Evolutionary conservation across 371 early-diverging fungal species (phyloP), one percentile per base, ranked within the genome.

Genomic region (Mortierella sp.): DNA sequence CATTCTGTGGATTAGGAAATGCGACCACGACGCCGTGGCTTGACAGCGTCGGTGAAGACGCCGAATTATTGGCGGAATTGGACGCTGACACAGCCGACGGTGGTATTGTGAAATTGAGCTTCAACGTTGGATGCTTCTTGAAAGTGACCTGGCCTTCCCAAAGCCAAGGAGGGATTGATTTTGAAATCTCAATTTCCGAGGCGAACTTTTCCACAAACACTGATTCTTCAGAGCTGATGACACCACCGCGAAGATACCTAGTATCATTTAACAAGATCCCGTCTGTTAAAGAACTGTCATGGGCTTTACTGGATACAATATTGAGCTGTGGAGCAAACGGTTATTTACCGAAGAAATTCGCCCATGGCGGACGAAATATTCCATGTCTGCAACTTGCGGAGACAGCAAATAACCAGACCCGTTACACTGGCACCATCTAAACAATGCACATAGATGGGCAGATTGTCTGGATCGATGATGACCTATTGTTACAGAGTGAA

Each of bases 321-420:
- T n/a, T n/a, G n/a, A n/a, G n/a, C n/a, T n/a, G n/a, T n/a, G n/a
- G n/a, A n/a, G n/a, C n/a, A n/a, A 14, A 42, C 24, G 37, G 47
- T 15, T 39, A 32, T 1, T 50, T 82, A 85, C 85, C 91, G 78
- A 48, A 89, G 58, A 53, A 89, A 92, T 81, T 95, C 95, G 48
- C 85, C 82, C 79, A 94, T 84, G 9, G 89, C 86, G 19, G 90
- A 88, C 6, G 91, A 82, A 14, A 86, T 75, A 21, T 87, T 86
- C 97, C 97, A 97, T 72, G 92, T 86, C 82, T 97, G 96, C 46
- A 97, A 70, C 63, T 94, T 95, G 32, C 98, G 84, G 52, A 97
- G 65, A 66, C 95, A 94, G 59, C 93, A 91, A 12, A 96, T 78
- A 0, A 94, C 89, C 7, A 95, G 75, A 0, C 94, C 94, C 1